Evolutionary conservation across 129 eudicot species (phyloP).

Genomic region (Chrysanthemum lavandulifolium): DNA sequence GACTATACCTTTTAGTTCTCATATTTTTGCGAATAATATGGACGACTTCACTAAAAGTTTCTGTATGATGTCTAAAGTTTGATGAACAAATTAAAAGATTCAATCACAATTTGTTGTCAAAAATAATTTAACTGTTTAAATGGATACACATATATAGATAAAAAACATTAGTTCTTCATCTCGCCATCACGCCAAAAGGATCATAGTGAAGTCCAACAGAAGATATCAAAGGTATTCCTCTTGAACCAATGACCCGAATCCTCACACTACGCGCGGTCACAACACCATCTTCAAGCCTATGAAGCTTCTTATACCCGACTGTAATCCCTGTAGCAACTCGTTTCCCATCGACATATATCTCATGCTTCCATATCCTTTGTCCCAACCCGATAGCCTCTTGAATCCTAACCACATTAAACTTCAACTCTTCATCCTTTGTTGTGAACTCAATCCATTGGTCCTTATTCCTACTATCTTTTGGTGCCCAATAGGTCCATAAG

Average conservation of each 20-base stretch:
- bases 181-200: conserved; percentile 57
- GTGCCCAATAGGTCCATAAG: conserved; percentile 93
- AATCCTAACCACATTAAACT: conserved; percentile 72
- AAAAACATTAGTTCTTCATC: not conserved
- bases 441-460: conserved; percentile 64
- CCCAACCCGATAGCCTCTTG: conserved; percentile 91
- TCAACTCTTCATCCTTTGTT: conserved; percentile 29
- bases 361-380: conserved; percentile 58
- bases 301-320: conserved; percentile 85
- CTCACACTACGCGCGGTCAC: conserved; percentile 44
- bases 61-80: not conserved
- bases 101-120: not conserved
- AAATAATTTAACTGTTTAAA: not conserved
- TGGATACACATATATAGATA: not conserved
- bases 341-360: conserved; percentile 60
- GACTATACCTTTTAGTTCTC: not conserved
- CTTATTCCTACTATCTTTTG: conserved; percentile 33
- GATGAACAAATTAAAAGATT: not conserved
- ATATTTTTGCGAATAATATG: not conserved
- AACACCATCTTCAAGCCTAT: conserved; percentile 53
- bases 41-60: not conserved
- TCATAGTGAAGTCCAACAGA: conserved; percentile 78
- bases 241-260: conserved; percentile 49
- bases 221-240: conserved; percentile 73
- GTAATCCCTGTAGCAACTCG: conserved; percentile 61